Percentiles rank a stretch among this genome's conserved stretches.
phyloP scores from a whole-genome alignment of 805 yeast genomes.

The Candida tallmaniae region DNA sequence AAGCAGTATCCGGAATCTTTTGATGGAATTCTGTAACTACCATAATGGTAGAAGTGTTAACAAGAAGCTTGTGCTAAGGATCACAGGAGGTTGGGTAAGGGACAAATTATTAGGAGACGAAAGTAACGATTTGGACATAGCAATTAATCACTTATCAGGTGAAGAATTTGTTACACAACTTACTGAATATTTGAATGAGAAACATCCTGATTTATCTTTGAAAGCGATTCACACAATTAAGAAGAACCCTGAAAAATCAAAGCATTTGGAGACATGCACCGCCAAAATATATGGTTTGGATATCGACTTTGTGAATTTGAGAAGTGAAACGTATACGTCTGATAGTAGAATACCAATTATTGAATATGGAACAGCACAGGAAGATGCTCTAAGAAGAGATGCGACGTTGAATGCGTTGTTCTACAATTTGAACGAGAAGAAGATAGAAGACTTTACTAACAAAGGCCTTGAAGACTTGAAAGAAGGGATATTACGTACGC shows the following conservation, averaged over 20 bases:
- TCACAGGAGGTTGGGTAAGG: constrained; percentile 98
- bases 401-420: constrained; percentile 93
- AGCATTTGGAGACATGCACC: constrained; percentile 95
- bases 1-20: constrained; percentile 31
- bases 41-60: constrained; percentile 24
- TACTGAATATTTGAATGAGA: constrained; percentile 39
- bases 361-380: constrained; percentile 81
- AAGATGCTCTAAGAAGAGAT: constrained; percentile 91
- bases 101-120: constrained; percentile 81
- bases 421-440: constrained; percentile 64
- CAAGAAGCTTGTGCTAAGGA: constrained; percentile 51
- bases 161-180: constrained; percentile 74
- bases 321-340: constrained; percentile 81
- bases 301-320: constrained; percentile 87
- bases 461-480: constrained; percentile 69
- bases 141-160: constrained; percentile 81
- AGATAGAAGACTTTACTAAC: constrained; percentile 82
- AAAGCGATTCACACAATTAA: constrained; percentile 64
- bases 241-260: constrained; percentile 91
- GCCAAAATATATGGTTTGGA: constrained; percentile 80
- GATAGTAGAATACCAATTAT: constrained; percentile 84
- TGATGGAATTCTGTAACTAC: constrained; percentile 37
- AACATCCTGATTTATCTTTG: constrained; percentile 21
- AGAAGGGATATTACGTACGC: constrained; percentile 76
- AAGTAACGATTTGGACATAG: constrained; percentile 88